Percentiles rank a stretch among this genome's conserved stretches.
Evolutionary conservation across 768 basidiomycete species (phyloP).

Genomic region (Naganishia vishniacii): DNA sequence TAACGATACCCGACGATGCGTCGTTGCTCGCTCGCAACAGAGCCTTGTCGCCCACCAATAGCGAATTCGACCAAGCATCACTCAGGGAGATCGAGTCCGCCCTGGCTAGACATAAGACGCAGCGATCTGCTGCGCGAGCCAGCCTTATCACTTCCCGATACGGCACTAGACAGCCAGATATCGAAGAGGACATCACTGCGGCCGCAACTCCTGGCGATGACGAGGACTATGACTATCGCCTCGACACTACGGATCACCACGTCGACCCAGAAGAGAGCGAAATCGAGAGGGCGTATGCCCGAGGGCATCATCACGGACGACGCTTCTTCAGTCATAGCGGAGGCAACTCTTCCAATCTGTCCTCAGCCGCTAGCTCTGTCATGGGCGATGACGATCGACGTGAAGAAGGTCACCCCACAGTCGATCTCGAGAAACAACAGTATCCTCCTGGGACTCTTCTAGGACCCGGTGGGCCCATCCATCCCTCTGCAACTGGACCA

Average conservation of each 20-base stretch:
- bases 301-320: not conserved
- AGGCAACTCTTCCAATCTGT: not conserved
- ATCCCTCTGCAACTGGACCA: constrained; percentile 20
- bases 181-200: constrained; percentile 11
- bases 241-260: constrained; percentile 31
- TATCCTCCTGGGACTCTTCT: not conserved
- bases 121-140: constrained; percentile 10
- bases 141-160: not conserved
- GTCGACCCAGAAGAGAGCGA: constrained; percentile 19
- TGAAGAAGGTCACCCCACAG: not conserved
- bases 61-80: constrained; percentile 16
- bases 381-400: constrained; percentile 6
- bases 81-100: constrained; percentile 16
- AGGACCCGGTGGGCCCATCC: constrained; percentile 11
- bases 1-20: not conserved
- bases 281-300: not conserved
- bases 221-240: constrained; percentile 47
- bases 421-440: not conserved
- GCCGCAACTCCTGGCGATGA: constrained; percentile 26
- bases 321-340: not conserved
- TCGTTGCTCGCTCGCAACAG: not conserved
- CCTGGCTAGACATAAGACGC: constrained; percentile 29
- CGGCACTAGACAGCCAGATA: not conserved
- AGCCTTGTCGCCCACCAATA: constrained; percentile 2
- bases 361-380: constrained; percentile 9